Evolutionary conservation across 1,284 basidiomycete species (phyloP), one percentile per base, ranked within the genome.

Genomic region (Pholiota adiposa): DNA sequence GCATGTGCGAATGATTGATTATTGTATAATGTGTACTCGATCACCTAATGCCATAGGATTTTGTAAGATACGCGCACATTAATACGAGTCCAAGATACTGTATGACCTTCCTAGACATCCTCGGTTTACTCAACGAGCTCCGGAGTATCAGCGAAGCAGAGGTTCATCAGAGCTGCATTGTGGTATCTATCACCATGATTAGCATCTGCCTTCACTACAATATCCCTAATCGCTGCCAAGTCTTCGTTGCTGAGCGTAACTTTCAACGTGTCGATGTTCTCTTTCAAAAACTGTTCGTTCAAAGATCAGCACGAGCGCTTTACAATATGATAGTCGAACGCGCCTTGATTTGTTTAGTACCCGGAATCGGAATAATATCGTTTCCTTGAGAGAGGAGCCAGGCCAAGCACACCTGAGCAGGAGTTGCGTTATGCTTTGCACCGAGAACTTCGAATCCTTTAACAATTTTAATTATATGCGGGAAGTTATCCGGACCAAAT

Each of bases 341-440:
- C 11, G 76, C 77, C 70, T 77, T 77, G 64, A 76, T 64, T 38
- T 71, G 75, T 50, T 71, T 75, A 1, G 77, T 79, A 1, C 83
- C 83, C 2, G 83, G 83, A 60, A 85, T 83, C 0, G 82, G 78
- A 51, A 84, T 72, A 58, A 86, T 73, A 61, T 83, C 79, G 27
- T 74, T 71, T 23, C 79, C 81, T 71, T 82, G 83, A 19, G 77
- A 77, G 18, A 84, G 71, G 29, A 87, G 63, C 86, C 87, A 89
- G 0, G 87, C 85, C 9, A 89, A 74, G 1, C 78, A 69, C 18
- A 86, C 73, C 69, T 88, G 86, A 0, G 81, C 79, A 0, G 83
- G 62, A 1, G 85, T 83, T 3, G 79, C 79, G 27, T 72, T 69
- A 65, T 85, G 76, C 55, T 70, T 74, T 33, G 70, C 61, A 1